Percentiles rank a stretch among this genome's conserved stretches.
phyloP scores from a whole-genome alignment of 192 early-diverging fungal genomes.

The Polychytrium aggregatum region DNA sequence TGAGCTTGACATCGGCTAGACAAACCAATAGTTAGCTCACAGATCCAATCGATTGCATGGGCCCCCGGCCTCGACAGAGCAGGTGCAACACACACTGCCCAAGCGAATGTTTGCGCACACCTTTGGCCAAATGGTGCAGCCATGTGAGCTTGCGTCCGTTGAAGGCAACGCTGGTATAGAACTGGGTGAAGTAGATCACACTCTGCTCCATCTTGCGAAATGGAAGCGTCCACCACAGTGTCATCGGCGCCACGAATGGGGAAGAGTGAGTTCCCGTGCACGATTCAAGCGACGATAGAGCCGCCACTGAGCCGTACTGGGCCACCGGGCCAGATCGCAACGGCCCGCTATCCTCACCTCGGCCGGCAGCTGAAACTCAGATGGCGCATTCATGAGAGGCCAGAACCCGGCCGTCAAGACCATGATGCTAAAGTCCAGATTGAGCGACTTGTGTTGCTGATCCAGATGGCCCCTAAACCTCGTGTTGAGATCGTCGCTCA shows the following conservation, averaged over 20 bases:
- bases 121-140: constrained; percentile 71
- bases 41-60: not conserved
- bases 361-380: constrained; percentile 27
- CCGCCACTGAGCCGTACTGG: no score
- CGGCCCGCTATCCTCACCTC: constrained; percentile 35
- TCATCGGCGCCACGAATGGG: no score
- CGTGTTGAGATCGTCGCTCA: constrained; percentile 57
- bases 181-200: constrained; percentile 55
- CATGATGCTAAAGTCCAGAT: constrained; percentile 50
- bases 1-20: constrained; percentile 55
- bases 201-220: constrained; percentile 58
- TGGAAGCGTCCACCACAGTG: no score
- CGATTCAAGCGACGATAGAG: no score
- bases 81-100: not conserved
- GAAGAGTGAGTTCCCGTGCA: no score
- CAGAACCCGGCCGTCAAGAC: constrained; percentile 75
- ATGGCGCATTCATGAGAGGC: constrained; percentile 43
- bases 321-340: no score
- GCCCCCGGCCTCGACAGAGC: not conserved
- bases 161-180: constrained; percentile 58
- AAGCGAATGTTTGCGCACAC: constrained; percentile 23
- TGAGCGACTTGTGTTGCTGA: no score
- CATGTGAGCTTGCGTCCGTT: constrained; percentile 69
- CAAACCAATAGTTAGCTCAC: not conserved
- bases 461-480: constrained; percentile 6